A percentile compares a stretch with the other conserved stretches of the same genome.
Evolutionary conservation across 1,139 yeast genomes (phyloP).

Genomic region (Suhomyces anneliseae): DNA sequence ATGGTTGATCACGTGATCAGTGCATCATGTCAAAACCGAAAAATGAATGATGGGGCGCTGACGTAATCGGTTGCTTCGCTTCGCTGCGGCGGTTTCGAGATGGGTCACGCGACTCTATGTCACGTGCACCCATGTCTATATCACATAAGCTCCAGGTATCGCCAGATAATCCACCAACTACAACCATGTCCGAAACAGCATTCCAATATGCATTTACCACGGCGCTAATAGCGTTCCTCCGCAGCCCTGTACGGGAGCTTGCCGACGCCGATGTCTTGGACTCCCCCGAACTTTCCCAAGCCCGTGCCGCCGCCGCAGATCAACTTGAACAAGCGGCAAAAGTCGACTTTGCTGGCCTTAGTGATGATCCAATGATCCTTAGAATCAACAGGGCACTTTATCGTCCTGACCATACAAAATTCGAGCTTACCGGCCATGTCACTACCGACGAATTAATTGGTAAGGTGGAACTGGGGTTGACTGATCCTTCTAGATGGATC

Average conservation of each 20-base stretch:
- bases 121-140: not conserved
- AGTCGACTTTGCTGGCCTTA: not conserved
- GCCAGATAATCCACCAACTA: not conserved
- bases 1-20: too few species aligned
- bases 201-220: slow-evolving; percentile 21
- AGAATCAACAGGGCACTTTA: not conserved
- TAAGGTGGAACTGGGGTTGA: not conserved
- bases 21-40: too few species aligned
- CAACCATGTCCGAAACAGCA: slow-evolving; percentile 10
- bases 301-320: not conserved
- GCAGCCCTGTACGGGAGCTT: not conserved
- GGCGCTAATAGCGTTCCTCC: slow-evolving; percentile 12
- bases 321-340: slow-evolving; percentile 3
- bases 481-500: not conserved
- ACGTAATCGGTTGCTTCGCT: too few species aligned
- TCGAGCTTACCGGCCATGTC: not conserved
- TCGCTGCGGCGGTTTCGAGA: too few species aligned
- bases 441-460: slow-evolving; percentile 1
- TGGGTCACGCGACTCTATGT: too few species aligned
- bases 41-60: too few species aligned
- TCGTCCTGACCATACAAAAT: not conserved
- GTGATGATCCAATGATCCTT: not conserved
- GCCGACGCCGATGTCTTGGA: not conserved
- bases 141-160: not conserved
- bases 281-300: not conserved